Evolutionary conservation across 495 filamentous ascomycete genomes (phyloP).

Genomic region (Barbatosphaeria neglecta): DNA sequence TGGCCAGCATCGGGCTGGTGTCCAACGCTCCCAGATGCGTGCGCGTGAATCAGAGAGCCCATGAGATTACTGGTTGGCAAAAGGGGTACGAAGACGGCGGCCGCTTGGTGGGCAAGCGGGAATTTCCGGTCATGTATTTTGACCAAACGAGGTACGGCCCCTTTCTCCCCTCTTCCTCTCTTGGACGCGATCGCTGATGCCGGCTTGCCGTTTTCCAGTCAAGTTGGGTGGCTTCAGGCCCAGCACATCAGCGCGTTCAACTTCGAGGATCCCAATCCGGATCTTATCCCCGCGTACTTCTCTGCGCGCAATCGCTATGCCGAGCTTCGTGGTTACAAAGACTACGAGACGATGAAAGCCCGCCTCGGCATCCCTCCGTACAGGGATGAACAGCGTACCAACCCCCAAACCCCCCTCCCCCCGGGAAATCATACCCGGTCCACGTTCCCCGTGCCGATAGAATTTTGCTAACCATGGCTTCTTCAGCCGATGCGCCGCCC

Average conservation of each 20-base stretch:
- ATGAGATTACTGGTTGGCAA: slow-evolving; percentile 26
- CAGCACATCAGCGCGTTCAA: slow-evolving; percentile 12
- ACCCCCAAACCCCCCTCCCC: background rate
- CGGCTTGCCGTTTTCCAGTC: slow-evolving; percentile 4
- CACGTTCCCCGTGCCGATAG: no score
- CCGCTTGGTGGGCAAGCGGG: slow-evolving; percentile 14
- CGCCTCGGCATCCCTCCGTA: background rate
- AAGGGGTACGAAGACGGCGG: slow-evolving; percentile 28
- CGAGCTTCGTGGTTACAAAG: background rate
- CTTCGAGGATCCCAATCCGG: slow-evolving; percentile 10
- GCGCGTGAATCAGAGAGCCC: slow-evolving; percentile 6
- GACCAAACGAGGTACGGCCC: slow-evolving; percentile 15
- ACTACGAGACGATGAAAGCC: slow-evolving; percentile 1
- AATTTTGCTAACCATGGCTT: no score
- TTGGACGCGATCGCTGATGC: slow-evolving; percentile 4
- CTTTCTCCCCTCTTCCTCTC: background rate
- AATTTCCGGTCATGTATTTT: slow-evolving; percentile 32
- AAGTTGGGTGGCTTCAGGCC: slow-evolving; percentile 16
- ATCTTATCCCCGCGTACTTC: slow-evolving; percentile 10
- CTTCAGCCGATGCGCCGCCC: no score
- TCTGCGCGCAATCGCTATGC: background rate
- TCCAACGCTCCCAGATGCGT: slow-evolving; percentile 24
- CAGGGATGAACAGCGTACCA: background rate
- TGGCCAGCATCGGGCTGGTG: slow-evolving; percentile 22
- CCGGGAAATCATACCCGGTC: no score